A percentile compares a stretch with the other conserved stretches of the same genome.
These are phyloP conservation scores for Funneliformis mosseae DNA, from an alignment of 192 early-diverging fungal species.

Conservation along the genomic window DNA sequence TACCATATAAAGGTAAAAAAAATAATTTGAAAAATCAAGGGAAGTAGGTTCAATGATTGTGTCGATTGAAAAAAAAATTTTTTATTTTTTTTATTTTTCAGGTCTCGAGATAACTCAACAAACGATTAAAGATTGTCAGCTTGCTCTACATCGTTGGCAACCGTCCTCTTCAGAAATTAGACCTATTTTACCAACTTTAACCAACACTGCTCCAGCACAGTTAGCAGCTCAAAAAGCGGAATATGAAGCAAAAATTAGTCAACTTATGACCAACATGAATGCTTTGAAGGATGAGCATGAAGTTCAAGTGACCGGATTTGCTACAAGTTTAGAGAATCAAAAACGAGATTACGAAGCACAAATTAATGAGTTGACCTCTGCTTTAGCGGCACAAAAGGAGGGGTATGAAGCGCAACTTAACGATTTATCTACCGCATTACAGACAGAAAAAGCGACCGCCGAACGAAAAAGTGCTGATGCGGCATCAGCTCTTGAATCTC, in stretches of 20 bases:
- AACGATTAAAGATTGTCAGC: constrained; percentile 31
- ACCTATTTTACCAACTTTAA: constrained; percentile 26
- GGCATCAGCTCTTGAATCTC: background rate
- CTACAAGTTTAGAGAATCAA: constrained; percentile 1
- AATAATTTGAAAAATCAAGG: background rate
- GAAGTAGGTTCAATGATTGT: too few relatives aligned
- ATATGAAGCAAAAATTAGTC: constrained; percentile 27
- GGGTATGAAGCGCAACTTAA: constrained; percentile 25
- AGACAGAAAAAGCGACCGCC: background rate
- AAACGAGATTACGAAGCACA: constrained; percentile 4
- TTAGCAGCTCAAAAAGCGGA: constrained; percentile 33
- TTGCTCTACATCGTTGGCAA: constrained; percentile 32
- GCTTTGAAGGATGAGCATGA: constrained; percentile 17
- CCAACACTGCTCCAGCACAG: constrained; percentile 25
- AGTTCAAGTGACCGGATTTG: background rate
- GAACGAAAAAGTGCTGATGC: background rate
- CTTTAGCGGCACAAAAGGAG: constrained; percentile 9
- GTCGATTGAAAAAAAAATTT: too few relatives aligned
- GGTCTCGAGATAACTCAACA: background rate
- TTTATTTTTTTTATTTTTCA: background rate
- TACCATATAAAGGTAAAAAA: background rate
- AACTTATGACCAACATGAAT: constrained; percentile 7
- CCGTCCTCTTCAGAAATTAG: constrained; percentile 3
- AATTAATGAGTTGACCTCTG: background rate
- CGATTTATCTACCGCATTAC: constrained; percentile 3